Percentiles rank a stretch among this genome's conserved stretches.
Evolutionary conservation across 176 grass and related monocot species (phyloP).

Genomic region (Triticum dicoccoides): DNA sequence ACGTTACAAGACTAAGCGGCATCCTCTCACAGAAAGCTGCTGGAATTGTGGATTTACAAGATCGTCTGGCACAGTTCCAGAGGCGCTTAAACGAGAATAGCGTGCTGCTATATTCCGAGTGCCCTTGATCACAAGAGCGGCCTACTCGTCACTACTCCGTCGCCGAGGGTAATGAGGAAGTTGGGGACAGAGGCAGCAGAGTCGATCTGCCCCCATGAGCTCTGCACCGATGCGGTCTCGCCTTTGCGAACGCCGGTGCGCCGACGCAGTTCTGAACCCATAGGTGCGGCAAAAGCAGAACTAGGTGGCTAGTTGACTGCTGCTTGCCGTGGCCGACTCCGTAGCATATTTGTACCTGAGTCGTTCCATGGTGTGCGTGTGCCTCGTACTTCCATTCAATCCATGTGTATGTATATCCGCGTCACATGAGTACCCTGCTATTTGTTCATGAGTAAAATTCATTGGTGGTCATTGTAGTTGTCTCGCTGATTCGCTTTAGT

Average conservation of each 20-base stretch:
- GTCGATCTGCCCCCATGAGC: background rate
- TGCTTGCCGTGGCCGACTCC: constrained; percentile 12
- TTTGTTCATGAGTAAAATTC: background rate
- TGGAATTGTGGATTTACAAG: constrained; percentile 70
- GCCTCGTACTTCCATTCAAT: background rate
- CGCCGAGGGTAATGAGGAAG: constrained; percentile 13
- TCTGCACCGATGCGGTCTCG: background rate
- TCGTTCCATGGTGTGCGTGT: background rate
- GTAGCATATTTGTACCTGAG: constrained; percentile 31
- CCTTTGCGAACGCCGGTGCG: background rate
- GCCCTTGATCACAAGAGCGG: constrained; percentile 38
- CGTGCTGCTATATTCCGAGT: constrained; percentile 60
- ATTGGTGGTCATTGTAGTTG: too few relatives aligned
- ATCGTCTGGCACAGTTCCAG: constrained; percentile 76
- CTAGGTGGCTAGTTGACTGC: constrained; percentile 14
- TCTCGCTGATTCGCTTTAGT: too few relatives aligned
- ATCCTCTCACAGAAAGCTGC: constrained; percentile 89
- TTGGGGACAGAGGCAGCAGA: background rate
- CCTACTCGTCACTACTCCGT: background rate
- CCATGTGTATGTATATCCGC: constrained; percentile 33
- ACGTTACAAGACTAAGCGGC: constrained; percentile 60
- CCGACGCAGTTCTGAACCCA: constrained; percentile 8
- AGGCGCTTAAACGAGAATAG: constrained; percentile 67
- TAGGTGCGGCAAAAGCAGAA: constrained; percentile 14
- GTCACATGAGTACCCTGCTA: background rate